Evolutionary conservation across 1,139 yeast species (phyloP).

Genomic region (Candida glucosophila): DNA sequence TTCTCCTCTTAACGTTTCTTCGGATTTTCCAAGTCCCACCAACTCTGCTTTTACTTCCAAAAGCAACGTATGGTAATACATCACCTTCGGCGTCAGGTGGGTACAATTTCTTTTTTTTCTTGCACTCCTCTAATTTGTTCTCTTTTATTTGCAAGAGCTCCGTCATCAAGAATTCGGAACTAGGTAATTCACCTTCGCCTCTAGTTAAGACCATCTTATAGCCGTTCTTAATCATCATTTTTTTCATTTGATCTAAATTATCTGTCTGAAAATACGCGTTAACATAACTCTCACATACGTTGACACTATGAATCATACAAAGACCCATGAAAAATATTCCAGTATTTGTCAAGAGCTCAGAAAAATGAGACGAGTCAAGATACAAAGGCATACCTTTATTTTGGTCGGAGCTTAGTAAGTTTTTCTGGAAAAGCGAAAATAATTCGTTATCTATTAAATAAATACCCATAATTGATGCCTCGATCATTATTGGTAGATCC

Average conservation of each 20-base stretch:
- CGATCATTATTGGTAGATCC: constrained; percentile 39
- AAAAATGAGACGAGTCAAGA: constrained; percentile 11
- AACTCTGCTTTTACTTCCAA: constrained; percentile 35
- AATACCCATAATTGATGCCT: constrained; percentile 47
- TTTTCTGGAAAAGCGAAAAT: constrained; percentile 4
- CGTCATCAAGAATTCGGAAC: constrained; percentile 23
- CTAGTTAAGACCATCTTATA: constrained; percentile 42
- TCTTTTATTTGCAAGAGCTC: constrained; percentile 10
- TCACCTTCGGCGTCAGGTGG: constrained; percentile 4
- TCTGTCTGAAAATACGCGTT: constrained; percentile 53
- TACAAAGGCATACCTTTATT: constrained; percentile 10
- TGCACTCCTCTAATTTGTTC: constrained; percentile 1
- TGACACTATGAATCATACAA: constrained; percentile 57
- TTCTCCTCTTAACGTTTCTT: constrained; percentile 51
- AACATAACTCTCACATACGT: constrained; percentile 26
- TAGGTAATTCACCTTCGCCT: constrained; percentile 53
- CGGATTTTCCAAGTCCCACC: constrained; percentile 60
- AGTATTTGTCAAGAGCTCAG: constrained; percentile 9
- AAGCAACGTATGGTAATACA: constrained; percentile 45
- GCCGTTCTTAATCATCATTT: constrained; percentile 10
- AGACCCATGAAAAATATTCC: constrained; percentile 25
- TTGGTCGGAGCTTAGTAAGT: neutral
- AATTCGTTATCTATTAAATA: constrained; percentile 21
- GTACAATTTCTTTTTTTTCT: constrained; percentile 9
- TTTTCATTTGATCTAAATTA: constrained; percentile 7